phyloP scores from a whole-genome alignment of 1,284 basidiomycete genomes.

The Wolfiporia cocos region DNA sequence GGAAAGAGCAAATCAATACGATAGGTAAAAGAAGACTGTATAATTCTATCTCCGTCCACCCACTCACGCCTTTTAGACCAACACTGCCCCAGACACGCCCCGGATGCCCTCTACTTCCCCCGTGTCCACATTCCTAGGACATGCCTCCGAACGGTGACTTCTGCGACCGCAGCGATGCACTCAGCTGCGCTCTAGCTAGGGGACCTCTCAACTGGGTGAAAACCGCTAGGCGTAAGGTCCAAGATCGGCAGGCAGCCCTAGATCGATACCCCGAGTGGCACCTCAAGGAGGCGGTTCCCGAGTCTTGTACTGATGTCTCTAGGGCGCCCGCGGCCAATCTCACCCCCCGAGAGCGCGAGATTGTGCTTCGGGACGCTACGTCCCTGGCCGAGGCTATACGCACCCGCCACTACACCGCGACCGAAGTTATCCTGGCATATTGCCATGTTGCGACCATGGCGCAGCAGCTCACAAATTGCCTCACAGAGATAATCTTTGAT shows the following conservation, averaged over 20 bases:
- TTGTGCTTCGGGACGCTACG: slow-evolving; percentile 30
- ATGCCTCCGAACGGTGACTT: slow-evolving; percentile 17
- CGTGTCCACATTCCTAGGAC: slow-evolving; percentile 5
- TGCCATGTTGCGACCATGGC: slow-evolving; percentile 31
- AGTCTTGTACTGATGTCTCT: slow-evolving; percentile 25
- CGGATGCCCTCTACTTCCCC: not conserved
- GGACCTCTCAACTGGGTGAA: slow-evolving; percentile 14
- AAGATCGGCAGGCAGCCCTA: slow-evolving; percentile 26
- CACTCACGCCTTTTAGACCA: slow-evolving; percentile 13
- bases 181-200: not conserved
- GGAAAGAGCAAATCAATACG: too few species aligned
- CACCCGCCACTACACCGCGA: slow-evolving; percentile 26
- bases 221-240: slow-evolving; percentile 21
- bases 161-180: slow-evolving; percentile 9
- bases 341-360: slow-evolving; percentile 26
- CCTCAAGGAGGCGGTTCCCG: slow-evolving; percentile 17
- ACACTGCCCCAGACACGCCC: slow-evolving; percentile 3
- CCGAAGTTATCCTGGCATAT: slow-evolving; percentile 29
- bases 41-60: slow-evolving; percentile 13
- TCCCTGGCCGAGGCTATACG: slow-evolving; percentile 24
- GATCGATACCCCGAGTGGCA: slow-evolving; percentile 26
- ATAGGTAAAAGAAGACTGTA: too few species aligned
- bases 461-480: slow-evolving; percentile 42
- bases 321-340: slow-evolving; percentile 23
- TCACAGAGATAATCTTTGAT: slow-evolving; percentile 50